Conservation (phyloP, 2,329 filamentous ascomycete genomes). For the Talaromyces sp. region DNA sequence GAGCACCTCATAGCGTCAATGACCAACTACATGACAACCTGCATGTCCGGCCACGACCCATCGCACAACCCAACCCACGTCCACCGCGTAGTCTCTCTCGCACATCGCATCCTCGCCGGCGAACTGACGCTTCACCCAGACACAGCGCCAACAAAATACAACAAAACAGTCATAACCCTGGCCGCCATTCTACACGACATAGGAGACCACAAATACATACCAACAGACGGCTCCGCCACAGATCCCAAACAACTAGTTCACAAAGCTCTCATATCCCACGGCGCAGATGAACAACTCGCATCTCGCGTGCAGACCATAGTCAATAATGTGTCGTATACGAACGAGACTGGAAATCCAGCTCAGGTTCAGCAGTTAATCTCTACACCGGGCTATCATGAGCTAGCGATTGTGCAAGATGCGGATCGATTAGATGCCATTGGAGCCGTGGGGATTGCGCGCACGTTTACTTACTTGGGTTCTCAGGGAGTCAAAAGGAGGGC, state of each 20-base stretch:
- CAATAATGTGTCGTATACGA: conserved; percentile 70
- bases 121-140: conserved; percentile 36
- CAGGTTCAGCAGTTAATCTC: conserved; percentile 58
- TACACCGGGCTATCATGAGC: conserved; percentile 57
- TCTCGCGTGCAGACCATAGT: conserved; percentile 66
- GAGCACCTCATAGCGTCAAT: conserved; percentile 51
- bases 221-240: conserved; percentile 18
- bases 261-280: conserved; percentile 31
- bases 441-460: conserved; percentile 73
- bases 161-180: conserved; percentile 59
- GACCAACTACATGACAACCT: conserved; percentile 60
- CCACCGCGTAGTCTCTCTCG: conserved; percentile 68
- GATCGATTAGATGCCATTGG: conserved; percentile 90
- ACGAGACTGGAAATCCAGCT: conserved; percentile 61
- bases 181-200: conserved; percentile 80
- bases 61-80: conserved; percentile 89
- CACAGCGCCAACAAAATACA: conserved; percentile 29
- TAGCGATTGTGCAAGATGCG: conserved; percentile 85
- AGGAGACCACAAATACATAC: conserved; percentile 75
- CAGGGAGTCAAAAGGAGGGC: conserved; percentile 23
- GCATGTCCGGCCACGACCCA: conserved; percentile 70
- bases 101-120: conserved; percentile 57
- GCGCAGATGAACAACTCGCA: conserved; percentile 56
- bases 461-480: conserved; percentile 70
- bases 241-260: conserved; percentile 28